Conservation (phyloP, 1,284 basidiomycete genomes). For the Cystobasidium slooffiae region DNA sequence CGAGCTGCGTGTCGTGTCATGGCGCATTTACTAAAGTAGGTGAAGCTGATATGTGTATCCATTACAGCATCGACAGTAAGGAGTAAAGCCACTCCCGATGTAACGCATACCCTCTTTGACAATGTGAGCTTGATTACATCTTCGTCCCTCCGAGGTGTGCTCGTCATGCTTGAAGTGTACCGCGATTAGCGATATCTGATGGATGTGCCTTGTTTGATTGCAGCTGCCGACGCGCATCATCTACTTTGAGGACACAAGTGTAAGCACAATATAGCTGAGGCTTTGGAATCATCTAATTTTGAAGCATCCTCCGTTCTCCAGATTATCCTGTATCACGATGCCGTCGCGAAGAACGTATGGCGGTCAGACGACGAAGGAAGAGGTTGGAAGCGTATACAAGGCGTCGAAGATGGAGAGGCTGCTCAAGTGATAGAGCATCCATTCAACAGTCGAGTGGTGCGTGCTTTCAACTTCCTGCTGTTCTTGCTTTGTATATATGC, state of each 20-base stretch:
- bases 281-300: conserved; percentile 43
- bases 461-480: conserved; percentile 54
- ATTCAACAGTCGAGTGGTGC: conserved; percentile 73
- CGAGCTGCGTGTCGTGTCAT: conserved; percentile 13
- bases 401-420: conserved; percentile 69
- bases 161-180: neutral
- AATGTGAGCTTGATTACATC: conserved; percentile 61
- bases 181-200: neutral
- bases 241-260: conserved; percentile 90
- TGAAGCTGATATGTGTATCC: neutral
- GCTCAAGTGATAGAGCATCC: conserved; percentile 84
- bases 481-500: neutral
- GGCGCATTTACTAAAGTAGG: neutral
- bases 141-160: neutral
- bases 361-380: conserved; percentile 91
- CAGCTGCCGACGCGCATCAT: conserved; percentile 70
- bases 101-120: conserved; percentile 60
- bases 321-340: conserved; percentile 82
- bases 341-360: conserved; percentile 69
- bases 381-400: conserved; percentile 69
- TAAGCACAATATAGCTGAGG: conserved; percentile 55
- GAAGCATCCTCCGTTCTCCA: conserved; percentile 56
- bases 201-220: neutral
- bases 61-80: conserved; percentile 26
- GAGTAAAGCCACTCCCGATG: conserved; percentile 54